phyloP scores from a whole-genome alignment of 805 yeast genomes.

The Wickerhamomyces xylosicus region DNA sequence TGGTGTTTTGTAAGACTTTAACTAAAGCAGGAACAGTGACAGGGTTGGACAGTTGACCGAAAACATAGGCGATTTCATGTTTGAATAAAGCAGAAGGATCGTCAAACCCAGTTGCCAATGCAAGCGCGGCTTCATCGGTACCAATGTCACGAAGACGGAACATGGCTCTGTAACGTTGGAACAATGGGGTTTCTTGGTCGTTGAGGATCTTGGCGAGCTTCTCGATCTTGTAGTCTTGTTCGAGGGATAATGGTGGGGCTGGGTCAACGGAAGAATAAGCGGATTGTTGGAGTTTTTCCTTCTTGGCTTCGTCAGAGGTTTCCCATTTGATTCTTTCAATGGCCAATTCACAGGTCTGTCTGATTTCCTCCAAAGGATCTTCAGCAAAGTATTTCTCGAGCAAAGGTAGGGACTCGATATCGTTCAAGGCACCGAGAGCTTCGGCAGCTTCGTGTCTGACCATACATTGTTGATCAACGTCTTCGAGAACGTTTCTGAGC shows the following conservation, averaged over 20 bases:
- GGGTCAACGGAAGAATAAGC: constrained; percentile 89
- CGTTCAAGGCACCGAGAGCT: constrained; percentile 94
- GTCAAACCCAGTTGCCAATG: constrained; percentile 80
- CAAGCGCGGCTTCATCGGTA: constrained; percentile 84
- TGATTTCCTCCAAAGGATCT: constrained; percentile 80
- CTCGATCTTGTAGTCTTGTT: constrained; percentile 46
- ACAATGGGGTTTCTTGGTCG: constrained; percentile 68
- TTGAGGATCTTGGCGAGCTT: constrained; percentile 61
- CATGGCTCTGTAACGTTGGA: constrained; percentile 97
- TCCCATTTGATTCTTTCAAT: constrained; percentile 94
- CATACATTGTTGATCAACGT: constrained; percentile 74
- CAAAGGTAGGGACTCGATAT: constrained; percentile 55
- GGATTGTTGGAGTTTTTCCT: constrained; percentile 65
- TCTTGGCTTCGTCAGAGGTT: constrained; percentile 51
- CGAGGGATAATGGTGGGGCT: constrained; percentile 90
- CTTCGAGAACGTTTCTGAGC: constrained; percentile 59
- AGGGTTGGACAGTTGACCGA: constrained; percentile 94
- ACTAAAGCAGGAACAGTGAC: constrained; percentile 82
- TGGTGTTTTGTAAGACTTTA: constrained; percentile 63
- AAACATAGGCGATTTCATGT: constrained; percentile 96
- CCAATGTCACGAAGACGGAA: constrained; percentile 94
- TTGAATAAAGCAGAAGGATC: constrained; percentile 92
- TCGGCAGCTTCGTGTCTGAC: constrained; percentile 99
- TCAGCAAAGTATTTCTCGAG: constrained; percentile 52
- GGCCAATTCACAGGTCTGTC: constrained; percentile 97